These are phyloP conservation scores for Pilobolus umbonatus DNA, from an alignment of 192 early-diverging fungal genomes.

Conservation along the genomic window DNA sequence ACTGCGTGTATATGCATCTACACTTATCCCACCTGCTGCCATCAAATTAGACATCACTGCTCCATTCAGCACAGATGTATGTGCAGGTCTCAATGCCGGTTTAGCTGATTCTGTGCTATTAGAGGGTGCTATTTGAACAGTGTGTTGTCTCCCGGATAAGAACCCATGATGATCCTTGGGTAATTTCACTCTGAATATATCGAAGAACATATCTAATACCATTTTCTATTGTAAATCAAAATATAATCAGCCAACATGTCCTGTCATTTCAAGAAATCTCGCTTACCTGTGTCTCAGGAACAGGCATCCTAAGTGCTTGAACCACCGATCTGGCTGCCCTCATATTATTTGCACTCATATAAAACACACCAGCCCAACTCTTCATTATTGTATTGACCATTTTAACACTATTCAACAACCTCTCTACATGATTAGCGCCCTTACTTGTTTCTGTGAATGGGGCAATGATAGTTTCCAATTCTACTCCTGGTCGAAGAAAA, in stretches of 20 bases:
- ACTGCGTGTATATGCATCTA: conserved; percentile 13
- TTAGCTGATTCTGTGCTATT: conserved; percentile 1
- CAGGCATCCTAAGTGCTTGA: conserved; percentile 62
- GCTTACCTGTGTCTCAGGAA: conserved; percentile 63
- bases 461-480: conserved; percentile 77
- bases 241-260: background rate
- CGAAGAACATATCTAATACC: conserved; percentile 76
- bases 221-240: conserved; percentile 51
- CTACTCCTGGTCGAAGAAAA: conserved; percentile 70
- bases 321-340: conserved; percentile 65
- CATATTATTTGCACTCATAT: conserved; percentile 68
- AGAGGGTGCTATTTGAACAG: conserved; percentile 22
- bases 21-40: conserved; percentile 8
- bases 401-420: conserved; percentile 58
- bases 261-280: background rate
- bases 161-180: conserved; percentile 53
- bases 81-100: background rate
- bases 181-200: conserved; percentile 67
- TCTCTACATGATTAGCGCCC: conserved; percentile 57
- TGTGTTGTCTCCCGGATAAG: conserved; percentile 37
- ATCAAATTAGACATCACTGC: conserved; percentile 1
- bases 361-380: conserved; percentile 77
- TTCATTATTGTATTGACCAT: conserved; percentile 63
- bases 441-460: conserved; percentile 72
- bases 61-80: conserved; percentile 3